phyloP scores from a whole-genome alignment of 2,329 filamentous ascomycete genomes.

The Fusarium transvaalense region DNA sequence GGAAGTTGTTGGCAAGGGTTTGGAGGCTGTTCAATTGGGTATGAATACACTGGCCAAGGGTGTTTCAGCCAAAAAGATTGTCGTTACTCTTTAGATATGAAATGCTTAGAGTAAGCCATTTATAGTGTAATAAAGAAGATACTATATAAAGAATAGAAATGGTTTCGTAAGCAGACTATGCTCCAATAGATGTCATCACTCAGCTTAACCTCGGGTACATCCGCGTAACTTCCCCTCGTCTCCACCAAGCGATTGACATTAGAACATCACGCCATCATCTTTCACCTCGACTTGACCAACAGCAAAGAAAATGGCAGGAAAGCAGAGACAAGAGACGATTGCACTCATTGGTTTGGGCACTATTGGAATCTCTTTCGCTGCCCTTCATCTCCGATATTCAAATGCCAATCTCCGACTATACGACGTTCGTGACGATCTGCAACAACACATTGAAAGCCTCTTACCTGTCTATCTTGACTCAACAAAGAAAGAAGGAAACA shows the following conservation, averaged over 20 bases:
- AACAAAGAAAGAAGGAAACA: not conserved
- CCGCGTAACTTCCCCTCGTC: slow-evolving; percentile 18
- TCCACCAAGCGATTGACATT: slow-evolving; percentile 7
- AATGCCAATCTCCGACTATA: slow-evolving; percentile 22
- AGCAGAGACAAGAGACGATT: slow-evolving; percentile 21
- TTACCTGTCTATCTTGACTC: slow-evolving; percentile 29
- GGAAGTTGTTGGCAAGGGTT: slow-evolving; percentile 25
- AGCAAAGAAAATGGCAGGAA: not conserved
- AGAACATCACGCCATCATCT: not conserved
- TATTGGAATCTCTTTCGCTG: slow-evolving; percentile 35
- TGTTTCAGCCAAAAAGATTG: slow-evolving; percentile 36
- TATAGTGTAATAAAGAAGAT: too few species aligned
- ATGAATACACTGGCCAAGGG: slow-evolving; percentile 24
- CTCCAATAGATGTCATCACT: not conserved
- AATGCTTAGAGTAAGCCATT: too few species aligned
- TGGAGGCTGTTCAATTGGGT: slow-evolving; percentile 23
- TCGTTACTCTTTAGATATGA: not conserved
- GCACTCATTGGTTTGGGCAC: slow-evolving; percentile 35
- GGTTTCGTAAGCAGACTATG: not conserved
- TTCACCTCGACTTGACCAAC: too few species aligned
- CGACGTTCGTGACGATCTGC: slow-evolving; percentile 32
- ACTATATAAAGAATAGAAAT: not conserved
- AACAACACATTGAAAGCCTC: slow-evolving; percentile 28
- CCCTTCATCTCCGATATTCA: slow-evolving; percentile 33
- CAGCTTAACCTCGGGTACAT: slow-evolving; percentile 19